Base-by-base conservation (phyloP, 192 early-diverging fungal species). In the Pilobolus umbonatus region DNA sequence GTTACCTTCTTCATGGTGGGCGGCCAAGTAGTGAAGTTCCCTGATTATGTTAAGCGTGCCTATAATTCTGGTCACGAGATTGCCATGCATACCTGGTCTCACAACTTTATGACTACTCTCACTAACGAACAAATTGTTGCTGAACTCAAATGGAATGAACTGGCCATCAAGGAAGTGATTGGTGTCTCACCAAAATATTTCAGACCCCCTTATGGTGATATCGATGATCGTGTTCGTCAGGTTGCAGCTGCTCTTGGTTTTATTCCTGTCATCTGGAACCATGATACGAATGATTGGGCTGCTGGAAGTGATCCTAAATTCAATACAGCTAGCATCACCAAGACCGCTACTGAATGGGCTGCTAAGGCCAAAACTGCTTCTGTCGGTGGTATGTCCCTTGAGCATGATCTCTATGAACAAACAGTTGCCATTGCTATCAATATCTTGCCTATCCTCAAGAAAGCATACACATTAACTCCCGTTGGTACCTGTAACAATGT, bases 151-250 rank as follows among this genome's bases (percentile, higher is more conserved):
- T 85, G 77, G 76, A 85, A 73, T 8, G 81, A 71, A 55, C 55
- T 58, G 28, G 71, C 65, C 7, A 75, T 85, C 43, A 58, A 81
- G 35, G 69, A 76, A 55, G 62, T 73, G 3, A 70, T 61, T 29
- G 84, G 84, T 26, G 51, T 79, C 19, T 48, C 73, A 15, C 82
- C 86, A 19, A 73, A 70, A 50, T 81, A 75, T 60, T 81, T 80
- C 68, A 75, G 86, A 67, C 79, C 85, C 6, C 82, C 84, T 15
- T 85, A 79, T 57, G 85, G 85, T 50, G 84, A 85, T 60, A 80
- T 84, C 8, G 85, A 87, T 62, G 74, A 84, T 39, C 75, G 85
- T 57, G 79, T 85, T 22, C 76, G 85, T 34, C 64, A 69, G 35
- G 73, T 87, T 22, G 62, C 62, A 0, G 40, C 60, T 5, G 76